Conservation (phyloP, 139 green algal species). For the Coccomyxa sp. region DNA sequence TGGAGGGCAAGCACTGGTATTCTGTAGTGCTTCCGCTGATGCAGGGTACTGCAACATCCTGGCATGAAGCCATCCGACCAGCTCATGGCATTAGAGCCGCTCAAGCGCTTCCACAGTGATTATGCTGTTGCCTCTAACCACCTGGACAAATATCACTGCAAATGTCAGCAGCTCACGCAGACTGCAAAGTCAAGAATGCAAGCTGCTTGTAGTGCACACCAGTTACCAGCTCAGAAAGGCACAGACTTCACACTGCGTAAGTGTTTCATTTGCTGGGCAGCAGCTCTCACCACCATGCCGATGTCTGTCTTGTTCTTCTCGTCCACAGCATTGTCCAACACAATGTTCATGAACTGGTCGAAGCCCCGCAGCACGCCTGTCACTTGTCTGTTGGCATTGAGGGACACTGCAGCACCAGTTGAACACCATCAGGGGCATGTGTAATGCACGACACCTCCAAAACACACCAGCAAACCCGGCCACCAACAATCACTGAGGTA, state of each 20-base stretch:
- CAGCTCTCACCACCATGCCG: slow-evolving; percentile 88
- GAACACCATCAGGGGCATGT: no score
- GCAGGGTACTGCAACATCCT: no score
- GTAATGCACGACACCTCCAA: not conserved
- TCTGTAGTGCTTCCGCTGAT: no score
- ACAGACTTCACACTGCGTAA: not conserved
- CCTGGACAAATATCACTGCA: slow-evolving; percentile 38
- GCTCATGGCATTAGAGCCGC: slow-evolving; percentile 25
- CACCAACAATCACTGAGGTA: no score
- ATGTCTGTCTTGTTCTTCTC: slow-evolving; percentile 88
- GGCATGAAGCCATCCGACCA: no score
- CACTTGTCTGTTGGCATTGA: slow-evolving; percentile 94
- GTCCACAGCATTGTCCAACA: slow-evolving; percentile 92
- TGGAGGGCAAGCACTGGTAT: no score
- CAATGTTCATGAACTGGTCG: slow-evolving; percentile 99
- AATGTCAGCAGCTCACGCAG: not conserved
- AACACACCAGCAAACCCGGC: no score
- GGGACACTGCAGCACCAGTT: slow-evolving; percentile 52
- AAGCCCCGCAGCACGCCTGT: slow-evolving; percentile 93
- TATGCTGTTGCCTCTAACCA: slow-evolving; percentile 93
- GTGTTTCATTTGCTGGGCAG: not conserved
- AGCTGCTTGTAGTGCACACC: not conserved
- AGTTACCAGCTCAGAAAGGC: not conserved
- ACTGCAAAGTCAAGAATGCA: not conserved
- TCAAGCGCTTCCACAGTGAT: slow-evolving; percentile 92